Percentiles rank a stretch among this genome's conserved stretches.
Evolutionary conservation across 352 stramenopile species (phyloP).

Genomic region (Globisporangium okanoganense): DNA sequence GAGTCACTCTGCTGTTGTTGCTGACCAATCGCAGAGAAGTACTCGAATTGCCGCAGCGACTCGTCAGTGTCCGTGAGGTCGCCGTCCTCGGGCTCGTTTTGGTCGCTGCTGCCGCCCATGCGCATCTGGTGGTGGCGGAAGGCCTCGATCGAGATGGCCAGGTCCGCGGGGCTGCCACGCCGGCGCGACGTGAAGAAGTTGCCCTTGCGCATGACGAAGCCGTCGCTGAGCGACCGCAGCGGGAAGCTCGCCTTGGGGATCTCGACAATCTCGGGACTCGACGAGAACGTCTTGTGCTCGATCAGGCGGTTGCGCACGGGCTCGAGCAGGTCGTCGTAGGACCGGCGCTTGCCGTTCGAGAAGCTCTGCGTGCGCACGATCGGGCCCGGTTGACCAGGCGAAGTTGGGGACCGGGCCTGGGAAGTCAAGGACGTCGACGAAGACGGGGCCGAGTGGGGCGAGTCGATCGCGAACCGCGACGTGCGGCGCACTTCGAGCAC

Average conservation of each 20-base stretch:
- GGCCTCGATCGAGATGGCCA: constrained; percentile 74
- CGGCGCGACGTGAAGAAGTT: constrained; percentile 59
- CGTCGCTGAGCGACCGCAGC: constrained; percentile 68
- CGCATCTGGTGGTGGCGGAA: constrained; percentile 64
- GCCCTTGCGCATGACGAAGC: constrained; percentile 66
- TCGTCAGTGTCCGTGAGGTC: constrained; percentile 44
- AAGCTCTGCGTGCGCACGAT: constrained; percentile 44
- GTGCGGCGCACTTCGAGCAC: constrained; percentile 65
- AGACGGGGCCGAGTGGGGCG: constrained; percentile 9
- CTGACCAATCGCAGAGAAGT: constrained; percentile 23
- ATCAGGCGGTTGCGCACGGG: constrained; percentile 71
- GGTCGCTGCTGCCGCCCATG: constrained; percentile 45
- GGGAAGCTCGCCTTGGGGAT: constrained; percentile 69
- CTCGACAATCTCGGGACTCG: constrained; percentile 23
- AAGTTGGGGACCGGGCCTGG: background rate
- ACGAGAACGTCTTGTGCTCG: constrained; percentile 82
- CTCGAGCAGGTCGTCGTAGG: constrained; percentile 67
- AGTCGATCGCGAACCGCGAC: constrained; percentile 29
- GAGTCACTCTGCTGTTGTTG: constrained; percentile 2
- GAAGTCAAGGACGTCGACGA: background rate
- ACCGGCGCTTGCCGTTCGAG: constrained; percentile 50
- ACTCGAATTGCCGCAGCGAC: constrained; percentile 28
- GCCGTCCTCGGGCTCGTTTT: constrained; percentile 27
- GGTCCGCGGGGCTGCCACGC: constrained; percentile 60
- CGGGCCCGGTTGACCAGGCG: background rate